Evolutionary conservation across 768 basidiomycete species (phyloP), one percentile per base, ranked within the genome.

Genomic region (Serendipita sp.): DNA sequence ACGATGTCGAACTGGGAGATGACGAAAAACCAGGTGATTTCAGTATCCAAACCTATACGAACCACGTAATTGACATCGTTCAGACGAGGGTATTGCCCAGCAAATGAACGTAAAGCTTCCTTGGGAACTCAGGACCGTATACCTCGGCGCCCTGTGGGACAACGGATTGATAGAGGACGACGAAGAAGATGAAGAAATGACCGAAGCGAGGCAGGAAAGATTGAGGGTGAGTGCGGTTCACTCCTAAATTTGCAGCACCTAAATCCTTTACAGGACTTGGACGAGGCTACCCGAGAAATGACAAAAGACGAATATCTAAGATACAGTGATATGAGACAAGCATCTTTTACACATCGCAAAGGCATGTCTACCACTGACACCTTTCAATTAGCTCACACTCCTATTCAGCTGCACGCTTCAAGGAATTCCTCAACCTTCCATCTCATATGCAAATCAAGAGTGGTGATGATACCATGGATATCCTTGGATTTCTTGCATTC

Each of bases 331-430:
- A 96, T 93, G 76, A 83, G 94, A 66, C 94, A 96, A 73, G 94
- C 94, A 0, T 91, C 91, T 15, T 98, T 97, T 73, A 96, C 94
- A 0, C 96, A 94, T 73, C 85, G 93, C 64, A 98, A 97, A 85
- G 88, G 93, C 90, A 51, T 36, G 76, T 73, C n/a, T 64, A 36
- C 60, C 36, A 8, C 35, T 16, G 16, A 16, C 32, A 34, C 28
- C 41, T 48, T 34, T 18, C 46, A 23, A 35, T 16, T 5, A n/a
- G 41, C 65, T 64, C 18, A 67, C 64, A 46, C 36, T 5, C 41
- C 30, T 28, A n/a, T 35, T 0, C 67, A 96, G 93, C 86, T 13
- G 94, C 94, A 74, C 90, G 93, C 3, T 98, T 98, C 75, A 82
- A 89, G 46, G 93, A 96, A 71, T 97, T 96, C 71, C 80, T 97